Conservation (phyloP, 1,284 basidiomycete species). For the Neolentinus lepideus region DNA sequence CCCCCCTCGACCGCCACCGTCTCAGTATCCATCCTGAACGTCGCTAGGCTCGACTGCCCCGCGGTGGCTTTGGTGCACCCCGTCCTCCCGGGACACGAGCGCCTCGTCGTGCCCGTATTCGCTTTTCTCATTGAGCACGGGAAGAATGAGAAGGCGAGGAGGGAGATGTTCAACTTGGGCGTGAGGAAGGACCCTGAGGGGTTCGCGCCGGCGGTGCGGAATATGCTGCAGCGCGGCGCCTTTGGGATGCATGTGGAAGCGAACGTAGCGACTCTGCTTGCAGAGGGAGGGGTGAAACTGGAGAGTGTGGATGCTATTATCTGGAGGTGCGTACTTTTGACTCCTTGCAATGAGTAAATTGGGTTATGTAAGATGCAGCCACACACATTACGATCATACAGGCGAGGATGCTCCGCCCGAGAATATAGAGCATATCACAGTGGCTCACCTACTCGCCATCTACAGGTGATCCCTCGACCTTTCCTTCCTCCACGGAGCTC, state of each 20-base stretch:
- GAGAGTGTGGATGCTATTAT: slow-evolving; percentile 14
- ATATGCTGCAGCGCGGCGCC: slow-evolving; percentile 5
- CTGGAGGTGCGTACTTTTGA: slow-evolving; percentile 14
- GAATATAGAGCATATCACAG: not conserved
- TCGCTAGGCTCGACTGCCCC: not conserved
- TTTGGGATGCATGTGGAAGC: slow-evolving; percentile 6
- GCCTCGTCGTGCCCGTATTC: slow-evolving; percentile 7
- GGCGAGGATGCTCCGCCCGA: not conserved
- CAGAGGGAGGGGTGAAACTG: slow-evolving; percentile 10
- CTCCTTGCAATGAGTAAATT: too few species aligned
- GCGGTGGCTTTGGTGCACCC: slow-evolving; percentile 7
- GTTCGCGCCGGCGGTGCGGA: slow-evolving; percentile 9
- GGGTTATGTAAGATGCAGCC: too few species aligned
- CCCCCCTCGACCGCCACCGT: not conserved
- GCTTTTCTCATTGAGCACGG: slow-evolving; percentile 17
- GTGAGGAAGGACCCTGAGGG: slow-evolving; percentile 13
- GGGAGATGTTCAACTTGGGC: slow-evolving; percentile 18
- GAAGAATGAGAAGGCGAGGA: slow-evolving; percentile 5
- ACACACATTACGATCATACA: slow-evolving; percentile 18
- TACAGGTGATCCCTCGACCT: slow-evolving; percentile 17
- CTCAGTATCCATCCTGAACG: not conserved
- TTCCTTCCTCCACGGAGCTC: slow-evolving; percentile 14
- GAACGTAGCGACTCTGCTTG: slow-evolving; percentile 15
- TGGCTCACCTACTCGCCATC: not conserved
- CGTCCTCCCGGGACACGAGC: slow-evolving; percentile 13